Percentiles rank a stretch among this genome's conserved stretches.
Evolutionary conservation across 2,329 filamentous ascomycete species (phyloP).

Genomic region (Aspergillus sp.): DNA sequence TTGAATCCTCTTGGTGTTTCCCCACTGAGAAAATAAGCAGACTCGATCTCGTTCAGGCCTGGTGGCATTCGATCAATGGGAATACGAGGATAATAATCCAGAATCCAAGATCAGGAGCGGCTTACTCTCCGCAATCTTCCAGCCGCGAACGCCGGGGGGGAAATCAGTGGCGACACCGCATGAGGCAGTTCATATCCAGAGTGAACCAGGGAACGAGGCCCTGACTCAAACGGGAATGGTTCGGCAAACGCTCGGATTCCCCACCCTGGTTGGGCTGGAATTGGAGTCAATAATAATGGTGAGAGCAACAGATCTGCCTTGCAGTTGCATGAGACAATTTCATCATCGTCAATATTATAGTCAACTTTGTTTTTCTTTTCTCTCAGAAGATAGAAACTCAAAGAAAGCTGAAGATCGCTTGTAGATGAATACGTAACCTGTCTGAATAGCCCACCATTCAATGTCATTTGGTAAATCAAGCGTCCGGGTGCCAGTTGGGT

Average conservation of each 20-base stretch:
- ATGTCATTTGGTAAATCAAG: neutral
- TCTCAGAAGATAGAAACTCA: too few species aligned
- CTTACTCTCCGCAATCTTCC: constrained; percentile 11
- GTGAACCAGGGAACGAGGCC: neutral
- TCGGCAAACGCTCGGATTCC: constrained; percentile 6
- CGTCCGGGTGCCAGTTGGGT: neutral
- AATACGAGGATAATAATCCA: neutral
- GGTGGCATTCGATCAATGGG: neutral
- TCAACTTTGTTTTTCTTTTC: too few species aligned
- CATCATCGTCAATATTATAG: too few species aligned
- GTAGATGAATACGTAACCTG: too few species aligned
- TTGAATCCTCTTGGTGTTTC: neutral
- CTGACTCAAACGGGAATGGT: neutral
- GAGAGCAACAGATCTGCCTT: too few species aligned
- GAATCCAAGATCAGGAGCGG: neutral
- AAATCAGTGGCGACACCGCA: constrained; percentile 2
- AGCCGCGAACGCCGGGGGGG: constrained; percentile 14
- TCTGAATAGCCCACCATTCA: neutral
- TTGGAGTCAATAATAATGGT: neutral
- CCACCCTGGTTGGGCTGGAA: neutral
- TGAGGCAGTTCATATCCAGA: neutral
- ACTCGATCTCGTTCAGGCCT: neutral
- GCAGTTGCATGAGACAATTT: neutral
- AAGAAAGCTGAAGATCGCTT: too few species aligned
- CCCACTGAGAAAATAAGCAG: neutral